These are phyloP conservation scores for Antitrichia curtipendula DNA, from an alignment of 225 moss, liverwort and hornwort genomes.

Conservation along the genomic window DNA sequence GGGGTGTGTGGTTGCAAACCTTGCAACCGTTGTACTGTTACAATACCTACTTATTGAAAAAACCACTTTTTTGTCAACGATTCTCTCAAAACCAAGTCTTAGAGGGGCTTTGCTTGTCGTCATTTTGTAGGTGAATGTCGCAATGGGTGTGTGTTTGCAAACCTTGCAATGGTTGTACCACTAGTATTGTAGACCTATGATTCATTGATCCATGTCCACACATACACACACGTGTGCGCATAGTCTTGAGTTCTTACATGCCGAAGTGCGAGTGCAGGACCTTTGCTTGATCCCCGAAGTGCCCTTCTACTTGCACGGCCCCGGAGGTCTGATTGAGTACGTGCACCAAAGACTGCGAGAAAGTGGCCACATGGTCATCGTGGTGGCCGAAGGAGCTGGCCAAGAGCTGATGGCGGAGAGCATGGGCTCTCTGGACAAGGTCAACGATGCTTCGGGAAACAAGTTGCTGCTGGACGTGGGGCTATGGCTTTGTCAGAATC, in stretches of 20 bases:
- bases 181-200: not conserved
- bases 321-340: slow-evolving; percentile 55
- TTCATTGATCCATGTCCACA: not conserved
- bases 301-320: slow-evolving; percentile 56
- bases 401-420: slow-evolving; percentile 55
- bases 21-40: not conserved
- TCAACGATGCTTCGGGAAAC: slow-evolving; percentile 65
- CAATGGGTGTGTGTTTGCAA: not conserved
- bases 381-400: slow-evolving; percentile 73
- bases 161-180: not conserved
- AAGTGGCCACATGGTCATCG: slow-evolving; percentile 65
- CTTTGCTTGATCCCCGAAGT: slow-evolving; percentile 76
- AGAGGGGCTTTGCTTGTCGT: not conserved
- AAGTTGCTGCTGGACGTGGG: slow-evolving; percentile 59
- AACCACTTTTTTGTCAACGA: too few relatives aligned
- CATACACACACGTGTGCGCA: fast-evolving
- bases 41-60: too few relatives aligned
- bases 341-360: slow-evolving; percentile 29
- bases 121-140: too few relatives aligned
- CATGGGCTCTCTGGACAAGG: slow-evolving; percentile 24
- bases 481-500: slow-evolving; percentile 50
- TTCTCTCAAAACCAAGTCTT: not conserved
- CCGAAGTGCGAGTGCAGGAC: slow-evolving; percentile 21
- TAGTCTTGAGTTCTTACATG: not conserved
- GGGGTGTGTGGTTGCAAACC: not conserved